Conservation (phyloP, 768 basidiomycete genomes). For the Lactifluus hygrophoroides region DNA sequence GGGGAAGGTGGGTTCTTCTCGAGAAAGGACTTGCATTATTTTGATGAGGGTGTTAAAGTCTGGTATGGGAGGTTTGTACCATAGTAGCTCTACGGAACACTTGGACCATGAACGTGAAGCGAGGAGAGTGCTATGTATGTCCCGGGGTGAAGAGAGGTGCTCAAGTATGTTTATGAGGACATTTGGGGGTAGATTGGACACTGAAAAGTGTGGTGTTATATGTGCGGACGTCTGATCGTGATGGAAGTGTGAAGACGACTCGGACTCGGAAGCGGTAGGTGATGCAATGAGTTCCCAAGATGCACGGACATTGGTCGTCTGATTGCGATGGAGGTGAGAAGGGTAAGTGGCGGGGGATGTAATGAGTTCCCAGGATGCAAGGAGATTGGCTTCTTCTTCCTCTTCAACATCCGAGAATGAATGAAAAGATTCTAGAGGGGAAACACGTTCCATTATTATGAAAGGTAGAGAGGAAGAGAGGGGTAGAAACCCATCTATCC, state of each 20-base stretch:
- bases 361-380: slow-evolving; percentile 32
- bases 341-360: slow-evolving; percentile 52
- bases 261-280: slow-evolving; percentile 27
- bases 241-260: slow-evolving; percentile 26
- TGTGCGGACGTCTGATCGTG: slow-evolving; percentile 17
- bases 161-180: slow-evolving; percentile 88
- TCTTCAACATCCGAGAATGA: slow-evolving; percentile 70
- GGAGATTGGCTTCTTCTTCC: slow-evolving; percentile 48
- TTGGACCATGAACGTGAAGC: slow-evolving; percentile 93
- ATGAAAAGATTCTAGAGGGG: slow-evolving; percentile 57
- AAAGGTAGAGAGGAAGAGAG: no score
- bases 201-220: slow-evolving; percentile 39
- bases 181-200: slow-evolving; percentile 74
- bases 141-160: slow-evolving; percentile 62
- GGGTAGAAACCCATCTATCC: no score
- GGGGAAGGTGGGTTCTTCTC: slow-evolving; percentile 66
- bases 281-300: slow-evolving; percentile 31
- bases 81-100: slow-evolving; percentile 89
- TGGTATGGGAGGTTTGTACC: slow-evolving; percentile 81
- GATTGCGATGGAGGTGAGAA: slow-evolving; percentile 22
- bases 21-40: slow-evolving; percentile 64
- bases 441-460: no score
- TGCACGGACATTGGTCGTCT: slow-evolving; percentile 28
- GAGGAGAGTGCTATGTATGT: slow-evolving; percentile 59
- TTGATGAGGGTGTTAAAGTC: slow-evolving; percentile 62